Evolutionary conservation across 208 protist genomes (phyloP).

Genomic region (Acanthamoeba culbertsoni): DNA sequence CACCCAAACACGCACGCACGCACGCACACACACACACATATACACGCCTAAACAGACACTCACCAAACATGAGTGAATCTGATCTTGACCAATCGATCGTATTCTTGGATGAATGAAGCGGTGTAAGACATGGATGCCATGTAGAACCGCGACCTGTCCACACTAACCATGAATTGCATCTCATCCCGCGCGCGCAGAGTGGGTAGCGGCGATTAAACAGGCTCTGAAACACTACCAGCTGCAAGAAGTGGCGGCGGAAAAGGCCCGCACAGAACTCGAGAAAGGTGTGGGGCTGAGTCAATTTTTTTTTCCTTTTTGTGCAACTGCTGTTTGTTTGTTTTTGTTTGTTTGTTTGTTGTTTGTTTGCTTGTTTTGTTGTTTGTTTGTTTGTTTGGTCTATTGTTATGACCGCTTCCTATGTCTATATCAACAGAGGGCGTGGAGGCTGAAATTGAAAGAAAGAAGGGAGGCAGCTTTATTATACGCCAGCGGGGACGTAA

Average conservation of each 20-base stretch:
- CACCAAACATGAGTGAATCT: no score
- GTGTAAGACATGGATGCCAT: no score
- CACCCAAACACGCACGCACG: neutral
- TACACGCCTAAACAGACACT: no score
- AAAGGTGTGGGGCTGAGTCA: neutral
- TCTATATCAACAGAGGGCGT: neutral
- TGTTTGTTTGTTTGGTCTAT: neutral
- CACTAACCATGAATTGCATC: no score
- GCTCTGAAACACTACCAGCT: neutral
- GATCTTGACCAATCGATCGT: no score
- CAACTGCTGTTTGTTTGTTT: neutral
- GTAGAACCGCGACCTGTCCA: no score
- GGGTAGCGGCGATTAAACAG: neutral
- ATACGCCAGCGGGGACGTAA: neutral
- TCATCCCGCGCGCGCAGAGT: no score
- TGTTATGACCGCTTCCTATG: no score
- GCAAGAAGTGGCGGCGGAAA: neutral
- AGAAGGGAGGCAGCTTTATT: neutral
- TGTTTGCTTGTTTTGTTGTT: neutral
- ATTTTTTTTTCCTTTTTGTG: no score
- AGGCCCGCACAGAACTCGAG: neutral
- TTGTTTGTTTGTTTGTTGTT: neutral
- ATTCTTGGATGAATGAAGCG: no score
- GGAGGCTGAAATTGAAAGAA: neutral
- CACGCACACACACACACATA: no score